Percentiles rank a stretch among this genome's conserved stretches.
These are phyloP conservation scores for Neurospora sp. DNA, from an alignment of 2,329 filamentous ascomycete genomes.

Conservation along the genomic window DNA sequence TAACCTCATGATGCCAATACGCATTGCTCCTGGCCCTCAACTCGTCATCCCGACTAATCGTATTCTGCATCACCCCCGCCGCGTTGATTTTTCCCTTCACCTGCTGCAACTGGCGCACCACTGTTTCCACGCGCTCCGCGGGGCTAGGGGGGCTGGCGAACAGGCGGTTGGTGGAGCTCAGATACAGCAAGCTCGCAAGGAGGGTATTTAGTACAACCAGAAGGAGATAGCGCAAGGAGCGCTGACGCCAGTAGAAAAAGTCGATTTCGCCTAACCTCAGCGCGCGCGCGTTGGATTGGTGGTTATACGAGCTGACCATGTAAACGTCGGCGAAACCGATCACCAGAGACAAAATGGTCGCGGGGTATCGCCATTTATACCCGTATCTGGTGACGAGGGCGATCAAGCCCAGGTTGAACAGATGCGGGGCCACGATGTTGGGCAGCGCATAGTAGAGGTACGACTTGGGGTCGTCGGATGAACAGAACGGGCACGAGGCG, in stretches of 20 bases:
- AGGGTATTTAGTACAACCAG: constrained; percentile 56
- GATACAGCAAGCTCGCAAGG: constrained; percentile 59
- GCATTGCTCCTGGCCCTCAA: constrained; percentile 55
- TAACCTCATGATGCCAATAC: constrained; percentile 76
- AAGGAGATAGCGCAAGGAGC: constrained; percentile 50
- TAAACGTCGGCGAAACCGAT: constrained; percentile 58
- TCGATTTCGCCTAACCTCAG: constrained; percentile 55
- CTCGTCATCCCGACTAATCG: constrained; percentile 61
- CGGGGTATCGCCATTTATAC: constrained; percentile 58
- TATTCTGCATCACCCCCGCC: constrained; percentile 70
- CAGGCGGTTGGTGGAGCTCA: constrained; percentile 70
- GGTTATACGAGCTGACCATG: constrained; percentile 52
- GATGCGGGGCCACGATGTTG: constrained; percentile 63
- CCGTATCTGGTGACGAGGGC: constrained; percentile 59
- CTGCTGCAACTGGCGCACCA: constrained; percentile 45
- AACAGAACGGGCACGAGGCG: constrained; percentile 73
- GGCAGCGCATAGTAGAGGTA: constrained; percentile 80
- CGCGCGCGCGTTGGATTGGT: constrained; percentile 53
- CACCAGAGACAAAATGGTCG: constrained; percentile 52
- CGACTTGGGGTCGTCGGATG: constrained; percentile 53
- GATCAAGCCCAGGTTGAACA: constrained; percentile 64
- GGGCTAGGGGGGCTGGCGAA: constrained; percentile 54
- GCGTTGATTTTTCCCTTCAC: constrained; percentile 61
- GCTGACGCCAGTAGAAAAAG: constrained; percentile 61
- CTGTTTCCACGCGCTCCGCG: constrained; percentile 56